Evolutionary conservation across 345 rosid genomes (phyloP).

Genomic region (Trapa incisa): DNA sequence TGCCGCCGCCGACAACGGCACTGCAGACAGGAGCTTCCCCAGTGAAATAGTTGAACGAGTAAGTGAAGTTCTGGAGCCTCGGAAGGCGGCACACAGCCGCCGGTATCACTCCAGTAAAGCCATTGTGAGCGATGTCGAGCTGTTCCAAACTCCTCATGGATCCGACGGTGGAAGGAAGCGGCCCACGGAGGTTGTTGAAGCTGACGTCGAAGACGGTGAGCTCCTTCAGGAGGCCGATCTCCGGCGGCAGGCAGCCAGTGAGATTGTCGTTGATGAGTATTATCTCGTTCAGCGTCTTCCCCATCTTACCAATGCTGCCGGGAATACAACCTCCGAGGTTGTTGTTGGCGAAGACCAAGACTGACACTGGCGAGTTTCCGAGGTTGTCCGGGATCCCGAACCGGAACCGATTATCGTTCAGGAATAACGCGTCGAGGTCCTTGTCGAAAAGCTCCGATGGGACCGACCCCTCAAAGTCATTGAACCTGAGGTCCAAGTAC

Average conservation of each 20-base stretch:
- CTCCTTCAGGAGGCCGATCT: conserved; percentile 40
- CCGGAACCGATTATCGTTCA: conserved; percentile 53
- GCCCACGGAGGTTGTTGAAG: conserved; percentile 46
- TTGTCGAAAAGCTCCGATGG: conserved; percentile 57
- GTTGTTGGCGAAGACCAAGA: conserved; percentile 52
- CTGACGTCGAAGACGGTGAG: conserved; percentile 57
- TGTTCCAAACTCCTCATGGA: conserved; percentile 40
- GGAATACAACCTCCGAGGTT: conserved; percentile 22
- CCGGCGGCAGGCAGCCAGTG: conserved; percentile 48
- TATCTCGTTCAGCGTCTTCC: conserved; percentile 46
- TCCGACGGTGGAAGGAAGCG: conserved; percentile 38
- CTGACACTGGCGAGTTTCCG: conserved; percentile 67
- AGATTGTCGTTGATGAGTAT: conserved; percentile 49
- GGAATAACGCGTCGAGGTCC: conserved; percentile 58
- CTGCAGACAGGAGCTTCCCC: conserved; percentile 37
- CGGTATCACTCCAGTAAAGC: conserved; percentile 49
- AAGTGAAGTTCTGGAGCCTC: conserved; percentile 44
- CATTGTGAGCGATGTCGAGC: conserved; percentile 47
- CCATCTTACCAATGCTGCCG: conserved; percentile 50
- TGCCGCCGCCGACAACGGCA: conserved; percentile 6
- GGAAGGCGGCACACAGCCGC: conserved; percentile 38
- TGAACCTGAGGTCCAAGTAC: conserved; percentile 73
- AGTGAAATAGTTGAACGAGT: conserved; percentile 41
- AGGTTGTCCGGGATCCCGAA: conserved; percentile 54
- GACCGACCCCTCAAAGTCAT: conserved; percentile 68